phyloP scores from a whole-genome alignment of 1,139 yeast species.

The Magnusiomyces tetraspermus region DNA sequence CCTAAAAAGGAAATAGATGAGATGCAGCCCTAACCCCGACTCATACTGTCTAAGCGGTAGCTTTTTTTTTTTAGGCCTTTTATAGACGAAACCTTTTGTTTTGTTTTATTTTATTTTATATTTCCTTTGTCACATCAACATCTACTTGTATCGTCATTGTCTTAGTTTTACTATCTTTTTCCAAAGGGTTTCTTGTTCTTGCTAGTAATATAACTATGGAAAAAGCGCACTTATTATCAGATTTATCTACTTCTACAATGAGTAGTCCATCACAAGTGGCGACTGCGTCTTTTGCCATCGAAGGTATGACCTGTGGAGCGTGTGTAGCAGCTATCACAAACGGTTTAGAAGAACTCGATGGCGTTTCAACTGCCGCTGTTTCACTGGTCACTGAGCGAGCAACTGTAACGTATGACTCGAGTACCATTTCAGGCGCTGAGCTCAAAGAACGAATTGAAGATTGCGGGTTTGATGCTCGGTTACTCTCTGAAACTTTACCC shows the following conservation, averaged over 20 bases:
- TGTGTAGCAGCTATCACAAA: slow-evolving; percentile 59
- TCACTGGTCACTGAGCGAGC: slow-evolving; percentile 73
- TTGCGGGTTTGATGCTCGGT: slow-evolving; percentile 59
- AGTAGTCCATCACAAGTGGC: neutral
- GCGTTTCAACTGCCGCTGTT: slow-evolving; percentile 31
- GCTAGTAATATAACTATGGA: too few species aligned
- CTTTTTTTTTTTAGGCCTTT: too few species aligned
- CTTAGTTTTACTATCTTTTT: too few species aligned
- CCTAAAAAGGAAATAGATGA: too few species aligned
- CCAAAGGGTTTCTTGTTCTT: neutral
- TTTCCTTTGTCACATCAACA: too few species aligned
- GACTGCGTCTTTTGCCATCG: slow-evolving; percentile 5
- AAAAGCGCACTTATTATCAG: neutral
- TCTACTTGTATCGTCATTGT: too few species aligned
- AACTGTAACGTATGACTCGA: slow-evolving; percentile 39
- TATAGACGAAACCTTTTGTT: too few species aligned
- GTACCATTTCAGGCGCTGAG: slow-evolving; percentile 29
- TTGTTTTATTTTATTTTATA: too few species aligned
- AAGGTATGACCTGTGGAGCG: slow-evolving; percentile 73
- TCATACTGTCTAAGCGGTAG: too few species aligned
- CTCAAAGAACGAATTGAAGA: slow-evolving; percentile 52
- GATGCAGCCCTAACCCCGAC: too few species aligned
- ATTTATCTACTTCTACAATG: neutral
- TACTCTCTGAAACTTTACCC: slow-evolving; percentile 19
- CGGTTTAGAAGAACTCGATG: slow-evolving; percentile 41